Evolutionary conservation across 2,329 filamentous ascomycete genomes (phyloP).

Genomic region (Trichoderma simmonsii): DNA sequence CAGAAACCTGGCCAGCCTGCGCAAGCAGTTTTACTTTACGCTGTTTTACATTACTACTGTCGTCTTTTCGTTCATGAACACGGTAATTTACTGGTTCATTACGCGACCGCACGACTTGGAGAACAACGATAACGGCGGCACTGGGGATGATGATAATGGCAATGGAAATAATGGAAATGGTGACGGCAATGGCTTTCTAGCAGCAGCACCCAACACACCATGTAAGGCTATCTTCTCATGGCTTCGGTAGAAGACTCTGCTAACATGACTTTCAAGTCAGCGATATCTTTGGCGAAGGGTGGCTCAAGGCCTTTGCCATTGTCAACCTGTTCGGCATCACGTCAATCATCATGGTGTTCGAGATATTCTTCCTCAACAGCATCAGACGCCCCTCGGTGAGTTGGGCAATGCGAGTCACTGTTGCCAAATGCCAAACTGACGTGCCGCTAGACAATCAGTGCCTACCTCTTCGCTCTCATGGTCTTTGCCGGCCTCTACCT

Average conservation of each 20-base stretch:
- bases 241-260: not conserved
- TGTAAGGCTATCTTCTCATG: not conserved
- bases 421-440: conserved; percentile 20
- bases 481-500: conserved; percentile 45
- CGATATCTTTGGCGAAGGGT: conserved; percentile 47
- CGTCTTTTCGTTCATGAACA: conserved; percentile 50
- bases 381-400: conserved; percentile 50
- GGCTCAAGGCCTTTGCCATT: conserved; percentile 46
- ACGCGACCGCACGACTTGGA: conserved; percentile 32
- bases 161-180: not conserved
- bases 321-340: conserved; percentile 46
- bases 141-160: not conserved
- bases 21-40: conserved; percentile 47
- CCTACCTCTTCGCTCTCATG: conserved; percentile 42
- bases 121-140: not conserved
- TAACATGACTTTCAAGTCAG: conserved; percentile 37
- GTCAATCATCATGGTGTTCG: conserved; percentile 42
- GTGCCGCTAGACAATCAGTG: conserved; percentile 40
- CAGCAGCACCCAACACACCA: conserved; percentile 6
- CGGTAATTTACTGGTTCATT: conserved; percentile 48
- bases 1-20: conserved; percentile 38
- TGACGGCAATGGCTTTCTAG: not conserved
- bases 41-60: conserved; percentile 47
- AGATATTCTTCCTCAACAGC: conserved; percentile 51
- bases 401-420: not conserved